Evolutionary conservation across 129 eudicot species (phyloP), one percentile per base, ranked within the genome.

Genomic region (Mikania micrantha): DNA sequence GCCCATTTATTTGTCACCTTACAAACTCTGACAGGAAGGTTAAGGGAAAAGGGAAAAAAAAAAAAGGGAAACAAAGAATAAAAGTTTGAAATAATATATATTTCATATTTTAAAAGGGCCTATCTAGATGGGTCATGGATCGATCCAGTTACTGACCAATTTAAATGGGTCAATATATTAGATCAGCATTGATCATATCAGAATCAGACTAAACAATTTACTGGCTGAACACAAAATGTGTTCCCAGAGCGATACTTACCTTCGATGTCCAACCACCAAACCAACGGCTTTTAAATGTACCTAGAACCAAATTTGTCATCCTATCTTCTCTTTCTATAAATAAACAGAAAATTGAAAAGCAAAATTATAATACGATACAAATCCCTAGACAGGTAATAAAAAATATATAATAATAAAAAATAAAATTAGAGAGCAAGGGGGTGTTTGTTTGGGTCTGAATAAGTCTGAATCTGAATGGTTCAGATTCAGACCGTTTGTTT

Each of bases 181-280:
- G n/a, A 53, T 53, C 31, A 7, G 34, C 24, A 12, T 44, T 20
- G 50, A n/a, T 44, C 50, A 15, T 22, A 53, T 53, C 10, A 24
- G 32, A 53, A 56, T 27, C 36, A 56, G 35, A 56, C 36, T 9
- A 27, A 56, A 2, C 36, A 27, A 25, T 10, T 1, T n/a, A 56
- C 19, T 25, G 5, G n/a, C 29, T 13, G 2, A 28, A 28, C 25
- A 65, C 32, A 31, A 9, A 16, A 52, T 21, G 60, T 52, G 38
- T 27, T 27, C 38, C 35, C 62, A 4, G 9, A 45, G 19, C 9
- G 41, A 66, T 17, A 74, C 80, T 82, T 54, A 84, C 97, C 84
- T 82, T 80, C 62, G 64, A 56, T 50, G 85, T 54, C 97, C 97
- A 90, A 76, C 95, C 95, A 80, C 97, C 97, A 47, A 84, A 74